A percentile compares a stretch with the other conserved stretches of the same genome.
These are phyloP conservation scores for Schizophyllum amplum DNA, from an alignment of 1,284 basidiomycete genomes.

Conservation along the genomic window DNA sequence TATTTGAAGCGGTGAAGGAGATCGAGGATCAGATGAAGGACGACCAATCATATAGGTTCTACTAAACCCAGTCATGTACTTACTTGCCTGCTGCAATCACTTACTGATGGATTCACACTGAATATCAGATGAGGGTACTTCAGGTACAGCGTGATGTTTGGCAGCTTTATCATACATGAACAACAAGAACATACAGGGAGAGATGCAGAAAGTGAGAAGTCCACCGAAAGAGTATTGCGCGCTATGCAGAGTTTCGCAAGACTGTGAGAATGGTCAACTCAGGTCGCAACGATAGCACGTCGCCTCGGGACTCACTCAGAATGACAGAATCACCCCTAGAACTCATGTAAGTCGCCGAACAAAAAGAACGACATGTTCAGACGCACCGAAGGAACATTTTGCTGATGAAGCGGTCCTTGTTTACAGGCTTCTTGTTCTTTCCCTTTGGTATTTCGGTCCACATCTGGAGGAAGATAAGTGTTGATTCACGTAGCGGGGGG, in stretches of 20 bases:
- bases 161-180: not conserved
- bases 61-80: not conserved
- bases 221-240: not conserved
- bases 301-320: constrained; percentile 52
- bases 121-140: too few species aligned
- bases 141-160: not conserved
- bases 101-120: too few species aligned
- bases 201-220: constrained; percentile 4
- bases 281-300: not conserved
- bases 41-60: not conserved
- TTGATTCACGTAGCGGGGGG: not conserved
- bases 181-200: not conserved
- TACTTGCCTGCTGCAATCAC: not conserved
- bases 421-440: constrained; percentile 97
- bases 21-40: constrained; percentile 22
- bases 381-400: constrained; percentile 88
- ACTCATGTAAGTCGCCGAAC: constrained; percentile 14
- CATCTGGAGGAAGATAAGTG: constrained; percentile 57
- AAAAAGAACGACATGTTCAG: constrained; percentile 9
- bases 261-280: constrained; percentile 40
- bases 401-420: constrained; percentile 99
- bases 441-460: constrained; percentile 99
- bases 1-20: constrained; percentile 38
- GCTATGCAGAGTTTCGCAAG: constrained; percentile 77
- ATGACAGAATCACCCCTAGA: constrained; percentile 90